phyloP scores from a whole-genome alignment of 2,329 filamentous ascomycete species.

The Lomentospora prolificans region DNA sequence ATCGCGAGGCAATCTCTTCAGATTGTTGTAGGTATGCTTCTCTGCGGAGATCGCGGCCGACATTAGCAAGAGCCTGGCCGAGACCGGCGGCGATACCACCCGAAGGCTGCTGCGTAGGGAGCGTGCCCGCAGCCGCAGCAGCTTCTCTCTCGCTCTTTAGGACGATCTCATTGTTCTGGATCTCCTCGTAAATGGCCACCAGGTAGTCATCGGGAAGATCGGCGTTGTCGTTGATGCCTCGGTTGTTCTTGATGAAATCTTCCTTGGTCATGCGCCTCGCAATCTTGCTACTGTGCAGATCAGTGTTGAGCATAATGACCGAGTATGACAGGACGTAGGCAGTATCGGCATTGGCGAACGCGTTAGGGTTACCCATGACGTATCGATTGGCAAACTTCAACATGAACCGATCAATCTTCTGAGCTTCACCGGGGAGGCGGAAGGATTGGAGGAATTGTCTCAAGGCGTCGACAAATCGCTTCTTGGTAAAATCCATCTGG shows the following conservation, averaged over 20 bases:
- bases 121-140: conserved; percentile 66
- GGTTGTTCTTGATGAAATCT: conserved; percentile 98
- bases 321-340: conserved; percentile 95
- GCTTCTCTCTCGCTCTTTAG: conserved; percentile 84
- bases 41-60: conserved; percentile 80
- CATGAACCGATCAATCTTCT: conserved; percentile 99
- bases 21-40: conserved; percentile 94
- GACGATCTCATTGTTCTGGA: conserved; percentile 84
- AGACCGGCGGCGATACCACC: conserved; percentile 70
- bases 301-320: conserved; percentile 92
- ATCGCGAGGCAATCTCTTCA: conserved; percentile 71
- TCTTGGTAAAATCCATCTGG: conserved; percentile 83
- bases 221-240: conserved; percentile 93
- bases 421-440: conserved; percentile 86
- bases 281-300: conserved; percentile 85
- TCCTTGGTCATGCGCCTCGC: conserved; percentile 82
- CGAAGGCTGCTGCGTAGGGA: conserved; percentile 48
- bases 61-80: conserved; percentile 81
- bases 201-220: conserved; percentile 92
- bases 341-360: conserved; percentile 95
- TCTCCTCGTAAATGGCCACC: conserved; percentile 82
- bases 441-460: conserved; percentile 91
- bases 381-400: conserved; percentile 97
- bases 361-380: conserved; percentile 87
- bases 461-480: conserved; percentile 84